A percentile compares a stretch with the other conserved stretches of the same genome.
These are phyloP conservation scores for Irpex sp. DNA, from an alignment of 1,284 basidiomycete species.

Conservation along the genomic window DNA sequence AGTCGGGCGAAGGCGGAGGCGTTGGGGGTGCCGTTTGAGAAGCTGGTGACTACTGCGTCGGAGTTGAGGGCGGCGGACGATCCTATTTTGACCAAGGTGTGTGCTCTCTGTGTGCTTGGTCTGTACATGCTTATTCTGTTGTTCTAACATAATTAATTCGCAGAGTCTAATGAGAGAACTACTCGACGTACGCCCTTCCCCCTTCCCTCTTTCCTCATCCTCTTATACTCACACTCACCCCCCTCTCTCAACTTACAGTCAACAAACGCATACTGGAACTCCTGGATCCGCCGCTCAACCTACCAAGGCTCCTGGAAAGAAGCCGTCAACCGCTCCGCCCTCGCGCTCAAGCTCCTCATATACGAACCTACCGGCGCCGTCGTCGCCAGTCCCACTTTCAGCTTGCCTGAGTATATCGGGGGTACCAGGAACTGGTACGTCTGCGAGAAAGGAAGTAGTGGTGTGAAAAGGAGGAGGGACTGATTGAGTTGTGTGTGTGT, in stretches of 20 bases:
- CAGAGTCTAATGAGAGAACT: slow-evolving; percentile 50
- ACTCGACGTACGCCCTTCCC: slow-evolving; percentile 37
- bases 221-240: neutral
- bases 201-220: neutral
- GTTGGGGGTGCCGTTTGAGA: slow-evolving; percentile 45
- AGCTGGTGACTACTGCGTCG: slow-evolving; percentile 42
- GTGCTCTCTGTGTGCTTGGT: slow-evolving; percentile 4
- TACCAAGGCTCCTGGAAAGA: slow-evolving; percentile 94
- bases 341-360: slow-evolving; percentile 83
- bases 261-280: slow-evolving; percentile 83
- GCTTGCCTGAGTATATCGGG: slow-evolving; percentile 85
- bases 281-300: slow-evolving; percentile 77
- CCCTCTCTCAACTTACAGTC: slow-evolving; percentile 31
- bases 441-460: too few relatives aligned
- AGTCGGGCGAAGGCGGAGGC: slow-evolving; percentile 34
- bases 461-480: neutral
- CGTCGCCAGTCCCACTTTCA: slow-evolving; percentile 90
- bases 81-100: slow-evolving; percentile 58
- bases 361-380: slow-evolving; percentile 86
- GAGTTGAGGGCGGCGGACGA: slow-evolving; percentile 49
- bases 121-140: neutral
- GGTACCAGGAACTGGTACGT: slow-evolving; percentile 78
- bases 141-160: neutral
- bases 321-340: slow-evolving; percentile 79
- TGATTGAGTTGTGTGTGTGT: neutral